Conservation (phyloP, 2,329 filamentous ascomycete species). For the Thielaviopsis populi region DNA sequence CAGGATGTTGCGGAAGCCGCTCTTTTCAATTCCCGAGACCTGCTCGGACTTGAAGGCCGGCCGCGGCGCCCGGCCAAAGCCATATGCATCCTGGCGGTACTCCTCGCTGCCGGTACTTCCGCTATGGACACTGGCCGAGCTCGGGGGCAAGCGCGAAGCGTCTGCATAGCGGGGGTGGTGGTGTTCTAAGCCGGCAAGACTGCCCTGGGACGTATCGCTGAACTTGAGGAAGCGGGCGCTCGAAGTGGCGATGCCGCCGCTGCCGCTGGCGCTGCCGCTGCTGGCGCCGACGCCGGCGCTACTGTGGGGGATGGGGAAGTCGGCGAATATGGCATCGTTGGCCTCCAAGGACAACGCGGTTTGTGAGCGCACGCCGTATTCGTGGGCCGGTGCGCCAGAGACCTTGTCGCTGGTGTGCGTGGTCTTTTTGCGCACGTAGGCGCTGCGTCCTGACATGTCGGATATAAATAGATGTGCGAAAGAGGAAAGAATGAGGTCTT, state of each 20-base stretch:
- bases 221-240: conserved; percentile 34
- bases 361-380: conserved; percentile 24
- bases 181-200: conserved; percentile 23
- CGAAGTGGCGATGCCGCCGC: conserved; percentile 29
- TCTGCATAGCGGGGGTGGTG: not conserved
- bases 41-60: conserved; percentile 35
- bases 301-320: conserved; percentile 26
- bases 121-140: conserved; percentile 5
- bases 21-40: conserved; percentile 40
- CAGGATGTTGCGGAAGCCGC: conserved; percentile 35
- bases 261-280: conserved; percentile 21
- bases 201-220: conserved; percentile 25
- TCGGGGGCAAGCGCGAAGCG: conserved; percentile 1
- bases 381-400: conserved; percentile 15
- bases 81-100: conserved; percentile 24
- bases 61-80: conserved; percentile 30
- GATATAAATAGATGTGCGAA: not conserved
- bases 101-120: conserved; percentile 1
- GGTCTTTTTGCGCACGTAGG: conserved; percentile 44
- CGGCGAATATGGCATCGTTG: conserved; percentile 26
- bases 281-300: conserved; percentile 17
- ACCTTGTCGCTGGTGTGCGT: conserved; percentile 29
- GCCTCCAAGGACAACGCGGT: conserved; percentile 28
- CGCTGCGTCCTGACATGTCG: conserved; percentile 42
- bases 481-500: not conserved